phyloP scores from a whole-genome alignment of 73 alveolate genomes.

The Paramecium primaurelia region DNA sequence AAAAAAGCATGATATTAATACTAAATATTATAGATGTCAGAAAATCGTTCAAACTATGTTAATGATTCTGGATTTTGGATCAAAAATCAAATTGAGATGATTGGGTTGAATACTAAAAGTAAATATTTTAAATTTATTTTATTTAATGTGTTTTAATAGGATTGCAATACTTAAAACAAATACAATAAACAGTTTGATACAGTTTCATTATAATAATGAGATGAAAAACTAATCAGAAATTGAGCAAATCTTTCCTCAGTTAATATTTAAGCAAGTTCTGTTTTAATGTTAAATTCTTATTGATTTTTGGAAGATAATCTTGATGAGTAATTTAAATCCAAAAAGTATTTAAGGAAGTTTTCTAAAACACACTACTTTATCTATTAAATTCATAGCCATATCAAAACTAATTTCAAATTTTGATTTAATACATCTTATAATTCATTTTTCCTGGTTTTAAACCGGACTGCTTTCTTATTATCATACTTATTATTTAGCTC shows the following conservation, averaged over 20 bases:
- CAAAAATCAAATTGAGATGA: background rate
- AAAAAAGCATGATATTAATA: background rate
- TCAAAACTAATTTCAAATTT: background rate
- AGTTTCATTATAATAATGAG: background rate
- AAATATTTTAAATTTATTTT: no score
- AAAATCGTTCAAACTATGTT: conserved; percentile 4
- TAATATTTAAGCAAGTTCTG: background rate
- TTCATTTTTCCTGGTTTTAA: background rate
- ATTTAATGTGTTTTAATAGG: no score
- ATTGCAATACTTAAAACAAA: background rate
- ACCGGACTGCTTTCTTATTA: background rate
- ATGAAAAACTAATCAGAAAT: background rate
- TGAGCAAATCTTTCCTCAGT: background rate
- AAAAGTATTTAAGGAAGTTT: background rate
- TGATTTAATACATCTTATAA: background rate
- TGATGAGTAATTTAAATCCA: background rate
- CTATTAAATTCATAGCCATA: conserved; percentile 6
- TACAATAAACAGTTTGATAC: background rate
- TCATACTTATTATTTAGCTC: background rate
- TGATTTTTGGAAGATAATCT: background rate
- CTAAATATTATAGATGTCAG: background rate
- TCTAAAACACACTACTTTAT: background rate
- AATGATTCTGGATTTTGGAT: conserved; percentile 11
- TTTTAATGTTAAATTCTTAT: background rate
- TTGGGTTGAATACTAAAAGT: background rate